Evolutionary conservation across 2,329 filamentous ascomycete species (phyloP).

Genomic region (Didymella keratinophila): DNA sequence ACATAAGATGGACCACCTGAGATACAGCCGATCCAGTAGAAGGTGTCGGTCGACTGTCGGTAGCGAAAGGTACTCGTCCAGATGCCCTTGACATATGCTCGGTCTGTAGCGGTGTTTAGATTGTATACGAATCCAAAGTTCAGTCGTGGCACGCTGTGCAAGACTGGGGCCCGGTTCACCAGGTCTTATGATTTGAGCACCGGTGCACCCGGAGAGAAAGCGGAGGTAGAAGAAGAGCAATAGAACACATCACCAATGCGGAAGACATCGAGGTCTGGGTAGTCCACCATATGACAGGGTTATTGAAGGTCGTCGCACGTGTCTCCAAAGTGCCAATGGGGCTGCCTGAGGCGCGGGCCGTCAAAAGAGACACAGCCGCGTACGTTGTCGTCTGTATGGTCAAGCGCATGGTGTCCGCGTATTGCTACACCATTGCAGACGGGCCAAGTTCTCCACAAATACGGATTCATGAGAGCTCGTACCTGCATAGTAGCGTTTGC

Average conservation of each 20-base stretch:
- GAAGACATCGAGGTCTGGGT: conserved; percentile 64
- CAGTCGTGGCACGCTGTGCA: conserved; percentile 50
- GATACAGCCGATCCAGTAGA: conserved; percentile 67
- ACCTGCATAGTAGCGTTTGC: not conserved
- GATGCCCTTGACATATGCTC: conserved; percentile 62
- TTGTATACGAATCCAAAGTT: conserved; percentile 57
- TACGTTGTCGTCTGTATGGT: not conserved
- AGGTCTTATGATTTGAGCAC: conserved; percentile 65
- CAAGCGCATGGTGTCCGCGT: not conserved
- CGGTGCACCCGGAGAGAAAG: conserved; percentile 65
- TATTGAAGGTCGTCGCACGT: conserved; percentile 50
- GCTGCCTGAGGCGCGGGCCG: not conserved
- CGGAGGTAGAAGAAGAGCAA: conserved; percentile 64
- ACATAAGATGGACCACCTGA: conserved; percentile 61
- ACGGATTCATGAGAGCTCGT: not conserved
- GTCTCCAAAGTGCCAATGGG: conserved; percentile 3
- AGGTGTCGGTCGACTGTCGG: conserved; percentile 57
- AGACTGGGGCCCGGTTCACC: conserved; percentile 57
- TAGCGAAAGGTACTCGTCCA: conserved; percentile 65
- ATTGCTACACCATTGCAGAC: not conserved
- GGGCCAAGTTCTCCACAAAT: not conserved
- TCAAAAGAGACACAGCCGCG: not conserved
- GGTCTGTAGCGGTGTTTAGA: conserved; percentile 51
- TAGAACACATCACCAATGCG: conserved; percentile 61
- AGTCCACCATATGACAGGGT: conserved; percentile 64